A percentile compares a stretch with the other conserved stretches of the same genome.
Evolutionary conservation across 768 basidiomycete species (phyloP).

Genomic region (Mrakia blollopis): DNA sequence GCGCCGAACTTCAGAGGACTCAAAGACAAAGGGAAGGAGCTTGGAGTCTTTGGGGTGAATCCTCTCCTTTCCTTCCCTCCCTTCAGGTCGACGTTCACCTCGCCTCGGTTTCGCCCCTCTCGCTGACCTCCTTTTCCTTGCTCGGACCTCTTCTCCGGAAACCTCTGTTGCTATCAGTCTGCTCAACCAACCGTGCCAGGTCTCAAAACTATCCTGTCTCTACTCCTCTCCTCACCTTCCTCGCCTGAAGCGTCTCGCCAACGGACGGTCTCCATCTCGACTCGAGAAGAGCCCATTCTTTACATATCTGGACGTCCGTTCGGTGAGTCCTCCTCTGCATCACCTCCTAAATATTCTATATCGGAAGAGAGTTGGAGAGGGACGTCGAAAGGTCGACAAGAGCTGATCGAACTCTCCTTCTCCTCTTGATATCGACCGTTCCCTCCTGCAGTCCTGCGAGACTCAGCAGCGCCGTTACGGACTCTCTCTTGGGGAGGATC

Average conservation of each 20-base stretch:
- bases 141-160: background rate
- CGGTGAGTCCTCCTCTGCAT: constrained; percentile 56
- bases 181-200: constrained; percentile 94
- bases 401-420: constrained; percentile 62
- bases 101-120: background rate
- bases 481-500: constrained; percentile 30
- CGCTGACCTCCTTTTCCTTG: background rate
- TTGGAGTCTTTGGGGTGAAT: constrained; percentile 80
- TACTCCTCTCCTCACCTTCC: constrained; percentile 49
- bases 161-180: constrained; percentile 38
- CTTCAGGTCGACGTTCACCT: no score
- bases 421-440: no score
- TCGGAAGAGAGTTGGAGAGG: background rate
- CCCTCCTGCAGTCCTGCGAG: constrained; percentile 41
- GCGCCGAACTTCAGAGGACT: constrained; percentile 89
- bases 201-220: constrained; percentile 78
- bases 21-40: constrained; percentile 50
- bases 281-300: constrained; percentile 78
- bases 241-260: constrained; percentile 38
- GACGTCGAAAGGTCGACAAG: constrained; percentile 50
- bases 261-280: constrained; percentile 77
- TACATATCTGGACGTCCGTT: constrained; percentile 60
- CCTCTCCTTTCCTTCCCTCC: background rate
- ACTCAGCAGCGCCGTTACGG: constrained; percentile 22
- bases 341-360: constrained; percentile 68